These are phyloP conservation scores for Raffaelea deltoideospora DNA, from an alignment of 2,329 filamentous ascomycete species.

Conservation along the genomic window DNA sequence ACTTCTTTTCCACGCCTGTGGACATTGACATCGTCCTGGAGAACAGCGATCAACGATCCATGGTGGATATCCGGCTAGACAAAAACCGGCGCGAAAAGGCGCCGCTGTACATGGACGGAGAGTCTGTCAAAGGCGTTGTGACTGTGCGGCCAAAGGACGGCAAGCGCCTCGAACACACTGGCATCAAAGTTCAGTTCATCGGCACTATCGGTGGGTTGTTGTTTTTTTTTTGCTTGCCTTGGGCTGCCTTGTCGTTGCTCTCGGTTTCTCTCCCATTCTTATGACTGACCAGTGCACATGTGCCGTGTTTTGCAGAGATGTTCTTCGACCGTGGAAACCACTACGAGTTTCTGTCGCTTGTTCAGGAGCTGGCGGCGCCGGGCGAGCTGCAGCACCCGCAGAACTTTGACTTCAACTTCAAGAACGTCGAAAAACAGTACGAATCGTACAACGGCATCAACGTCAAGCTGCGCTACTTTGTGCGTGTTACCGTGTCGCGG, in stretches of 20 bases:
- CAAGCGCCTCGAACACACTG: conserved; percentile 92
- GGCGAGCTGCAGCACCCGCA: conserved; percentile 97
- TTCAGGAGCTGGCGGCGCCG: conserved; percentile 90
- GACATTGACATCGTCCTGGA: conserved; percentile 98
- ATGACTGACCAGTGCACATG: not conserved
- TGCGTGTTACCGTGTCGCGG: conserved; percentile 88
- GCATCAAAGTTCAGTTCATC: conserved; percentile 99
- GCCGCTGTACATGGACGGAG: conserved; percentile 92
- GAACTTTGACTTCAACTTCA: conserved; percentile 99
- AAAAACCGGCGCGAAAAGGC: conserved; percentile 96
- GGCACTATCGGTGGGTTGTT: conserved; percentile 69
- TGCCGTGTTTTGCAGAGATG: conserved; percentile 74
- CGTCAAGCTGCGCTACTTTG: conserved; percentile 96
- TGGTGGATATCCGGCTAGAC: conserved; percentile 95
- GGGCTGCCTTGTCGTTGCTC: not conserved
- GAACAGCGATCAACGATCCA: conserved; percentile 82
- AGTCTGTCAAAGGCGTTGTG: conserved; percentile 92
- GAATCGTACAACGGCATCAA: conserved; percentile 99
- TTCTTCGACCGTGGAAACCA: conserved; percentile 99
- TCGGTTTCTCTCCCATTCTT: conserved; percentile 2
- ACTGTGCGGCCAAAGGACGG: conserved; percentile 95
- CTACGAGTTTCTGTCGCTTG: conserved; percentile 95
- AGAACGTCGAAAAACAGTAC: conserved; percentile 99
- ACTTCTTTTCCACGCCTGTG: conserved; percentile 95
- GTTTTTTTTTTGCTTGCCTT: not conserved